A percentile compares a stretch with the other conserved stretches of the same genome.
These are phyloP conservation scores for Cystoisospora suis DNA, from an alignment of 169 alveolate species.

Conservation along the genomic window DNA sequence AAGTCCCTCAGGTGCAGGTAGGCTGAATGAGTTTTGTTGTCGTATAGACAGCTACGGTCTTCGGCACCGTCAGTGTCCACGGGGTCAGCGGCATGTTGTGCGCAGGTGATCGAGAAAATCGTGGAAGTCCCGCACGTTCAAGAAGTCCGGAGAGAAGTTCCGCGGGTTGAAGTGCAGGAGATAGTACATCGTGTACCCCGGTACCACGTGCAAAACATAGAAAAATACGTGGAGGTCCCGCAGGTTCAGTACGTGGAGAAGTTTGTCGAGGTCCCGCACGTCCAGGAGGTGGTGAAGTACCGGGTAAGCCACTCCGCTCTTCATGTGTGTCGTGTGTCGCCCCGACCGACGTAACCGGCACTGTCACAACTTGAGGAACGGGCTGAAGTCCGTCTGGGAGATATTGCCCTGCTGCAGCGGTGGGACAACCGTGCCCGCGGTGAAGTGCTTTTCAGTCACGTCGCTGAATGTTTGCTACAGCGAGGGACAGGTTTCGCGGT, in stretches of 20 bases:
- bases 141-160: slow-evolving; percentile 29
- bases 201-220: slow-evolving; percentile 26
- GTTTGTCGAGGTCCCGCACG: slow-evolving; percentile 73
- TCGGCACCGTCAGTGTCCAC: neutral
- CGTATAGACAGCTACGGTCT: neutral
- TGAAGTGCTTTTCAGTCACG: no score
- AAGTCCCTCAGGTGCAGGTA: slow-evolving; percentile 38
- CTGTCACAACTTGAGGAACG: no score
- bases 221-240: slow-evolving; percentile 51
- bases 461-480: no score
- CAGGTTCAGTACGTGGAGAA: slow-evolving; percentile 52
- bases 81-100: neutral
- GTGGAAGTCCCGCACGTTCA: slow-evolving; percentile 71
- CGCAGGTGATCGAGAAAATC: slow-evolving; percentile 67
- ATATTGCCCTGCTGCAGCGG: no score
- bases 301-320: slow-evolving; percentile 6
- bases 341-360: no score
- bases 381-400: no score
- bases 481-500: no score
- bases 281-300: slow-evolving; percentile 46
- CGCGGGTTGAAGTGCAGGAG: slow-evolving; percentile 40
- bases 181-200: slow-evolving; percentile 19
- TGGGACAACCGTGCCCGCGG: no score
- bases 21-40: neutral
- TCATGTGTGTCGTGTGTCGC: no score